Percentiles rank a stretch among this genome's conserved stretches.
phyloP scores from a whole-genome alignment of 805 yeast genomes.

The Hanseniaspora singularis region DNA sequence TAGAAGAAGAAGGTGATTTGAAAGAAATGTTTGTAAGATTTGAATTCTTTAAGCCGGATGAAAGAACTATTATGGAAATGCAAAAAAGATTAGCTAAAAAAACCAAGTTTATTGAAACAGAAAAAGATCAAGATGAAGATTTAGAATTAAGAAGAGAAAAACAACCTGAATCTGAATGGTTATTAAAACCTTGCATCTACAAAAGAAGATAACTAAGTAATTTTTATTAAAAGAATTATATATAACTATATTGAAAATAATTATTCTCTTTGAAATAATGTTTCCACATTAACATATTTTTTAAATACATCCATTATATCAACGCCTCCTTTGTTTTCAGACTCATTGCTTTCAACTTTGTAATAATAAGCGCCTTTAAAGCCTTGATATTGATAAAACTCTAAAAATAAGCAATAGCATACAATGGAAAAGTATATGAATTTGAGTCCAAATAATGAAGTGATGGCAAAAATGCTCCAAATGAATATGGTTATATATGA shows the following conservation, averaged over 20 bases:
- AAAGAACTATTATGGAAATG: conserved; percentile 51
- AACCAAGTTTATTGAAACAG: conserved; percentile 59
- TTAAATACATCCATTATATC: conserved; percentile 14
- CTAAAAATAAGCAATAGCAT: conserved; percentile 54
- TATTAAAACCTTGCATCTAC: conserved; percentile 90
- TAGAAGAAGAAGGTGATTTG: conserved; percentile 30
- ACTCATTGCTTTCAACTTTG: conserved; percentile 32
- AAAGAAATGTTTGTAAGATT: conserved; percentile 93
- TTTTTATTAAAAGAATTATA: not conserved
- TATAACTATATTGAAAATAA: no score
- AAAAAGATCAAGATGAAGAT: conserved; percentile 44
- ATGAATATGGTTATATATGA: conserved; percentile 61
- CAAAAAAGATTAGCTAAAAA: conserved; percentile 49
- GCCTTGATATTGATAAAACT: conserved; percentile 75
- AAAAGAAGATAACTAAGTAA: conserved; percentile 31
- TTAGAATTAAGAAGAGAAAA: conserved; percentile 43
- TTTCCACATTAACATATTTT: not conserved
- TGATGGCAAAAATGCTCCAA: conserved; percentile 63
- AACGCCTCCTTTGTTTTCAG: conserved; percentile 15
- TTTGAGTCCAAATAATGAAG: conserved; percentile 70
- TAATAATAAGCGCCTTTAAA: conserved; percentile 87
- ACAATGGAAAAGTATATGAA: conserved; percentile 55
- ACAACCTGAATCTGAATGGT: conserved; percentile 71
- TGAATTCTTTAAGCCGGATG: conserved; percentile 81
- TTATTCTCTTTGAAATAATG: conserved; percentile 10